Conservation (phyloP, 371 early-diverging fungal species). For the Choanephora cucurbitarum region DNA sequence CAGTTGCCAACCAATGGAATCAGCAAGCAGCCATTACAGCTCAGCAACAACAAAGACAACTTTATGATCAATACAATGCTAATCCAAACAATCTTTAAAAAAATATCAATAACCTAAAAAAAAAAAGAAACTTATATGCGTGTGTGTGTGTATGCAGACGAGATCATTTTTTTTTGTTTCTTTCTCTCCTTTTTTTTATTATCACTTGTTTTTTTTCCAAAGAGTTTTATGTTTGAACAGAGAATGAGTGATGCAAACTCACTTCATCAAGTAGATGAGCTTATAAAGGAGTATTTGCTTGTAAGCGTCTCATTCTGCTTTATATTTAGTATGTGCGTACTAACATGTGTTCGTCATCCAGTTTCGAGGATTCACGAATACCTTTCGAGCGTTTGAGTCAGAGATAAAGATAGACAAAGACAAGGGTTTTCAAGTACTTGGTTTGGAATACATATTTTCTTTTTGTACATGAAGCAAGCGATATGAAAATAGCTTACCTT, state of each 20-base stretch:
- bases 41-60: slow-evolving; percentile 21
- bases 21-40: slow-evolving; percentile 26
- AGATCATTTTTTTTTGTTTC: not conserved
- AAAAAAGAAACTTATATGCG: slow-evolving; percentile 1
- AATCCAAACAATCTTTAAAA: slow-evolving; percentile 21
- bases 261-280: slow-evolving; percentile 66
- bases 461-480: no score
- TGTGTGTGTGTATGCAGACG: no score
- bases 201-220: not conserved
- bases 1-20: slow-evolving; percentile 23
- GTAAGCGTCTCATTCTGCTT: slow-evolving; percentile 32
- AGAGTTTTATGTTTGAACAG: not conserved
- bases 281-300: slow-evolving; percentile 70
- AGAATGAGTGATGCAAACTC: slow-evolving; percentile 52
- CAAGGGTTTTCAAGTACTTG: slow-evolving; percentile 61
- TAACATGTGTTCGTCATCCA: slow-evolving; percentile 15
- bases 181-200: not conserved
- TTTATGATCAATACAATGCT: slow-evolving; percentile 25
- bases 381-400: slow-evolving; percentile 64
- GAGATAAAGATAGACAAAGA: slow-evolving; percentile 64
- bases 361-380: slow-evolving; percentile 69
- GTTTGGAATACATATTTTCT: no score
- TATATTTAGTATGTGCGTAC: not conserved
- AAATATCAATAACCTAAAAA: not conserved
- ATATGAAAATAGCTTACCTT: not conserved